phyloP scores from a whole-genome alignment of 352 stramenopile genomes.

The Globisporangium spiculum region DNA sequence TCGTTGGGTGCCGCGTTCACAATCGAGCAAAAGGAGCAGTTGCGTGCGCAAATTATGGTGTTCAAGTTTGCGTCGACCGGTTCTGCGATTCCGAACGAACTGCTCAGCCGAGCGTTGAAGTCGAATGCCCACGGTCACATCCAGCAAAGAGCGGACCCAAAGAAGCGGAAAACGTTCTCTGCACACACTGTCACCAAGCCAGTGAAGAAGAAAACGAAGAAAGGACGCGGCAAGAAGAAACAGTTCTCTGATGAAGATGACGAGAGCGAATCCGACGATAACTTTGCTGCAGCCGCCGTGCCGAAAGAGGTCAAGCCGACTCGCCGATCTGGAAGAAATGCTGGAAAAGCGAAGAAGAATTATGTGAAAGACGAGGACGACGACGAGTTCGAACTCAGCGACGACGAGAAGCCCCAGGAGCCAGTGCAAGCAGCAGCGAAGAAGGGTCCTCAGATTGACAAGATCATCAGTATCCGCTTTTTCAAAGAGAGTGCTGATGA shows the following conservation, averaged over 20 bases:
- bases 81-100: constrained; percentile 71
- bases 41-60: constrained; percentile 89
- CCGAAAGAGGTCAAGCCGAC: constrained; percentile 55
- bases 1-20: constrained; percentile 63
- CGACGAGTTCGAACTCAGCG: constrained; percentile 62
- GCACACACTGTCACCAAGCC: constrained; percentile 53
- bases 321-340: constrained; percentile 77
- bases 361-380: constrained; percentile 83
- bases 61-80: constrained; percentile 88
- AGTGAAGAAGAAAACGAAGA: constrained; percentile 67
- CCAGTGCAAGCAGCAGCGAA: constrained; percentile 17
- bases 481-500: constrained; percentile 47
- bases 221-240: constrained; percentile 58
- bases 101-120: constrained; percentile 67
- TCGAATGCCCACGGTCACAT: constrained; percentile 58
- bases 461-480: constrained; percentile 90
- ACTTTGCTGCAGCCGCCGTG: constrained; percentile 32
- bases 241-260: constrained; percentile 76
- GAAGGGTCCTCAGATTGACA: constrained; percentile 90
- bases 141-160: constrained; percentile 53
- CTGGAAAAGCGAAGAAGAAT: constrained; percentile 79
- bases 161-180: constrained; percentile 77
- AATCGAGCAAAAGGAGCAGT: constrained; percentile 83
- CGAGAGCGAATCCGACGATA: constrained; percentile 63
- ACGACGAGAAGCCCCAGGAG: constrained; percentile 70